Evolutionary conservation across 164 flowering plant genomes (phyloP), one percentile per base, ranked within the genome.

Genomic region (Warburgia ugandensis): DNA sequence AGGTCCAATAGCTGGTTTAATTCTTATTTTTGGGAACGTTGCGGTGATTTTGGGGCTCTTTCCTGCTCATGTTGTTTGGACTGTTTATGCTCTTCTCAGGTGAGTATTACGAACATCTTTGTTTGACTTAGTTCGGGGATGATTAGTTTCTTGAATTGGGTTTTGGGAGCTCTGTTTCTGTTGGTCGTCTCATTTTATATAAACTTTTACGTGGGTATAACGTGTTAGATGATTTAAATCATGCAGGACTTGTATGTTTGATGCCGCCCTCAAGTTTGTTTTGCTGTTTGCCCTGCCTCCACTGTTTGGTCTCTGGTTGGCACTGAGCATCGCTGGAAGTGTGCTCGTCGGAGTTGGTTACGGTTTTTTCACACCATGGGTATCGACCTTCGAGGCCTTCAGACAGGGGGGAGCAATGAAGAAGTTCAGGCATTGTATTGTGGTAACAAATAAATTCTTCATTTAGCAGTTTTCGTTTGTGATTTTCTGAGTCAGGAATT

Each of bases 351-450:
- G 86, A 39, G 56, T 83, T 5, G 95, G 96, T 36, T 86, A 87
- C 68, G 97, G 97, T 0, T 87, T 84, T 61, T 83, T 87, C 64
- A 73, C 94, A 40, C 97, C 97, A 22, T 91, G 91, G 96, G 70
- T 91, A 47, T 77, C 96, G 1, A 47, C 96, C 52, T 87, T 91
- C 60, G 97, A 91, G 61, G 96, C 96, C 58, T 91, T 87, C 56
- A 72, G 96, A 49, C 72, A 69, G 23, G 87, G 76, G 2, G 56
- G 72, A 58, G 83, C 75, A 27, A 67, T 66, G 53, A 66, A 72
- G 60, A 91, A 72, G 50, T 78, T 81, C 65, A 54, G 23, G 51
- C 97, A 87, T 36, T 73, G 89, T 73, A 33, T 87, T 64, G 89
- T 84, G 87, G 97, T 87, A 83, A 38, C 3, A 16, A 20, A 43